Conservation (phyloP, 192 early-diverging fungal species). For the Diversispora eburnea region DNA sequence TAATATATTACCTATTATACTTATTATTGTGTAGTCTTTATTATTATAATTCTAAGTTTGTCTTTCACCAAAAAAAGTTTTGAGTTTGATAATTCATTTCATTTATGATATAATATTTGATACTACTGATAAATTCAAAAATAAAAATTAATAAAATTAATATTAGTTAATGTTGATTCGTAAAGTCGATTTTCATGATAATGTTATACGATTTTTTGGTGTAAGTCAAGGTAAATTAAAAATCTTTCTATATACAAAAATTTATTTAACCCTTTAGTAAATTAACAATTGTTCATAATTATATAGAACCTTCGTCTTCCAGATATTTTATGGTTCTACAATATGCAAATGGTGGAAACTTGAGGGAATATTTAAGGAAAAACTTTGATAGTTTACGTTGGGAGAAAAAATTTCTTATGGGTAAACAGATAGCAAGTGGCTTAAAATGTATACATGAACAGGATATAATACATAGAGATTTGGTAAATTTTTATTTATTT, state of each 20-base stretch:
- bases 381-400: neutral
- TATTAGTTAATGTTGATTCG: neutral
- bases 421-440: constrained; percentile 2
- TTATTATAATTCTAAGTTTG: too few relatives aligned
- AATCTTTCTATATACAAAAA: neutral
- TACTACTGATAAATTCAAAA: too few relatives aligned
- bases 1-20: too few relatives aligned
- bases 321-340: neutral
- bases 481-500: constrained; percentile 1
- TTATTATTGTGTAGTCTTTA: too few relatives aligned
- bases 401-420: neutral
- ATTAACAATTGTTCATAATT: neutral
- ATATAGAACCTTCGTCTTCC: neutral
- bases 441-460: neutral
- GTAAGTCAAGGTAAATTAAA: neutral
- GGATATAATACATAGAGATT: constrained; percentile 14
- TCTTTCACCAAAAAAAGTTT: too few relatives aligned
- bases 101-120: too few relatives aligned
- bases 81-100: too few relatives aligned
- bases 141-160: too few relatives aligned
- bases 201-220: neutral
- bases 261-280: neutral
- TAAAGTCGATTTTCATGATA: neutral
- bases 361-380: constrained; percentile 8
- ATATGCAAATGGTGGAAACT: constrained; percentile 10